These are phyloP conservation scores for Ilyonectria mors-panacis DNA, from an alignment of 2,329 filamentous ascomycete species.

Conservation along the genomic window DNA sequence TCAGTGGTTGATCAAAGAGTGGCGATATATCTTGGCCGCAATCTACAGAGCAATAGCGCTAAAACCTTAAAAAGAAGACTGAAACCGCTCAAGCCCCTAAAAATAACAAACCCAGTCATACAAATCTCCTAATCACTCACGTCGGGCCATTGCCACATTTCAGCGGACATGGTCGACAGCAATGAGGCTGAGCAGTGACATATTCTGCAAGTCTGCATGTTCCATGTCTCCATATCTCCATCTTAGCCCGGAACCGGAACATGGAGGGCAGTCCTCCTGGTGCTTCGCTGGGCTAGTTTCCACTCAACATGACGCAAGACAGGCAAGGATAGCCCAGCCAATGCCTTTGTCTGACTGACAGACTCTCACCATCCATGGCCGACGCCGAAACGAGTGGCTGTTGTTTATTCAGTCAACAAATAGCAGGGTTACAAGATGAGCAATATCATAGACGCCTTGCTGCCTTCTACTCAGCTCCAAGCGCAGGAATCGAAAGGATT, in stretches of 20 bases:
- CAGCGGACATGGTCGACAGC: neutral
- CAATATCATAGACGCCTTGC: neutral
- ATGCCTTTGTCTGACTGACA: neutral
- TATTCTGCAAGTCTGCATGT: neutral
- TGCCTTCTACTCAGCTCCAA: too few relatives aligned
- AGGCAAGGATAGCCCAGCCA: conserved; percentile 5
- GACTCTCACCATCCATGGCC: neutral
- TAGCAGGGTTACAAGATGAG: neutral
- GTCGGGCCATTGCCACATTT: neutral
- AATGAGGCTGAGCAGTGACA: neutral
- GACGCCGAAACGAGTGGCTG: neutral
- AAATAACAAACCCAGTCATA: neutral
- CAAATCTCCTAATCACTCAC: neutral
- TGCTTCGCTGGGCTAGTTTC: neutral
- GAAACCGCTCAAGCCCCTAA: neutral
- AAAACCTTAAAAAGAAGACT: too few relatives aligned
- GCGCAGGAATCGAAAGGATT: too few relatives aligned
- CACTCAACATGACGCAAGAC: conserved; percentile 11
- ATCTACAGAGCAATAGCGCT: too few relatives aligned
- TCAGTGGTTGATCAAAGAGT: too few relatives aligned
- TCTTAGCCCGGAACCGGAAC: neutral
- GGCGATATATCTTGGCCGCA: too few relatives aligned
- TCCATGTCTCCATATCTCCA: neutral
- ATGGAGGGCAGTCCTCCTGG: neutral
- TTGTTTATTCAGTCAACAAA: neutral